Evolutionary conservation across 768 basidiomycete genomes (phyloP).

Genomic region (Saitozyma podzolica): DNA sequence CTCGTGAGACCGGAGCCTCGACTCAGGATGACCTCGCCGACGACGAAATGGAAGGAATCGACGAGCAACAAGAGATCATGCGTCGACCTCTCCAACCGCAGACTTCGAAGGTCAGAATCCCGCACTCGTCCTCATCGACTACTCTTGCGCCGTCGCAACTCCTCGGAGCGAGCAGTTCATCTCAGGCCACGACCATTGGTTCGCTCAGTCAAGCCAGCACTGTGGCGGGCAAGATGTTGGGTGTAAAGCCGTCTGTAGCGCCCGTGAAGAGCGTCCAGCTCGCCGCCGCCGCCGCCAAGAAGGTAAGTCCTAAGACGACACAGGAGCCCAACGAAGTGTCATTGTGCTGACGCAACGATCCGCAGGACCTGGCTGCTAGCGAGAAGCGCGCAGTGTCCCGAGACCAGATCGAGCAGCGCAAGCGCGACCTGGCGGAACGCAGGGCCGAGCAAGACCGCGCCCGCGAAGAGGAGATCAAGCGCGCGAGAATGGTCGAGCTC

Average conservation of each 20-base stretch:
- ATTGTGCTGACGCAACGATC: slow-evolving; percentile 4
- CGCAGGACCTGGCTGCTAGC: slow-evolving; percentile 82
- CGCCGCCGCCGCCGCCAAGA: slow-evolving; percentile 81
- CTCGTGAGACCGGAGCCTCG: too few relatives aligned
- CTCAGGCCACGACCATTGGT: too few relatives aligned
- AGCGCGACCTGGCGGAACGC: slow-evolving; percentile 61
- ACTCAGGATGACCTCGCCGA: too few relatives aligned
- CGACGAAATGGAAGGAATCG: too few relatives aligned
- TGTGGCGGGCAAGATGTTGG: slow-evolving; percentile 24
- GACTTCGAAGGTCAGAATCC: too few relatives aligned
- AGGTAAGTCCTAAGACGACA: slow-evolving; percentile 58
- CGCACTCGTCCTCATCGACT: too few relatives aligned
- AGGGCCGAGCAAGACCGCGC: slow-evolving; percentile 64
- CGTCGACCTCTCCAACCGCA: too few relatives aligned
- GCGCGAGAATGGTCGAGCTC: slow-evolving; percentile 18
- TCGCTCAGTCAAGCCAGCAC: slow-evolving; percentile 9
- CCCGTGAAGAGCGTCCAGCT: slow-evolving; percentile 74
- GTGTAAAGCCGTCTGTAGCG: slow-evolving; percentile 38
- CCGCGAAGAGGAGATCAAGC: slow-evolving; percentile 25
- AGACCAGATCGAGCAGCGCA: slow-evolving; percentile 81
- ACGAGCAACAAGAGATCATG: too few relatives aligned
- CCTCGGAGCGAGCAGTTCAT: too few relatives aligned
- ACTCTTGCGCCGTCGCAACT: too few relatives aligned
- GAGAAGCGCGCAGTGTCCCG: slow-evolving; percentile 73
- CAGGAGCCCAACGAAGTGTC: not conserved